These are phyloP conservation scores for Penicillium sp. DNA, from an alignment of 2,329 filamentous ascomycete species.

Conservation along the genomic window DNA sequence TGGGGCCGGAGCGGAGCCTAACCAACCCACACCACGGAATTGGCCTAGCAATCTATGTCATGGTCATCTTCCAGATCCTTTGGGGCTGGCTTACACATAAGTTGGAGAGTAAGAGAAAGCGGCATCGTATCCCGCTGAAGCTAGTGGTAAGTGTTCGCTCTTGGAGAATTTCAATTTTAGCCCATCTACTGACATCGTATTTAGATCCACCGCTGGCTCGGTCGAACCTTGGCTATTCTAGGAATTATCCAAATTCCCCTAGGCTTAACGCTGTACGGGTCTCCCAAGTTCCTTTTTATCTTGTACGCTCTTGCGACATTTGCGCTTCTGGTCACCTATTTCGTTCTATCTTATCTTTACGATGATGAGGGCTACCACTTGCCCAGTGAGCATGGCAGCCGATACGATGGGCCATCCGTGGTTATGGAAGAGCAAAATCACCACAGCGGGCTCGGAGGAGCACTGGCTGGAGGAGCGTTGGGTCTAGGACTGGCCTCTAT, in stretches of 20 bases:
- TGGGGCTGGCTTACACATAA: slow-evolving; percentile 63
- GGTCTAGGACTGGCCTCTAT: slow-evolving; percentile 63
- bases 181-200: slow-evolving; percentile 32
- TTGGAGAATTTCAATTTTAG: background rate
- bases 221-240: slow-evolving; percentile 75
- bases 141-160: slow-evolving; percentile 54
- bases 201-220: slow-evolving; percentile 87
- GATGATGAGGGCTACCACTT: slow-evolving; percentile 53
- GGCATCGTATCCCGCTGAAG: slow-evolving; percentile 60
- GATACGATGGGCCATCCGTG: slow-evolving; percentile 56
- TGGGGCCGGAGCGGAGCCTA: slow-evolving; percentile 63
- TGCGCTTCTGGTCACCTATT: slow-evolving; percentile 74
- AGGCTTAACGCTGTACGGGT: slow-evolving; percentile 89
- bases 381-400: slow-evolving; percentile 62
- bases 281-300: slow-evolving; percentile 81
- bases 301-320: slow-evolving; percentile 80
- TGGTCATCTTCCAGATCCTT: slow-evolving; percentile 63
- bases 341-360: slow-evolving; percentile 75
- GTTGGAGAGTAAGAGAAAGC: slow-evolving; percentile 56
- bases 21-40: slow-evolving; percentile 71
- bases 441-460: slow-evolving; percentile 54
- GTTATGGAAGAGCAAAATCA: slow-evolving; percentile 51
- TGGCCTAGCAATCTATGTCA: slow-evolving; percentile 65
- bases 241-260: slow-evolving; percentile 87
- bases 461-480: slow-evolving; percentile 52